phyloP scores from a whole-genome alignment of 2,329 filamentous ascomycete species.

The Drechslera avenae region DNA sequence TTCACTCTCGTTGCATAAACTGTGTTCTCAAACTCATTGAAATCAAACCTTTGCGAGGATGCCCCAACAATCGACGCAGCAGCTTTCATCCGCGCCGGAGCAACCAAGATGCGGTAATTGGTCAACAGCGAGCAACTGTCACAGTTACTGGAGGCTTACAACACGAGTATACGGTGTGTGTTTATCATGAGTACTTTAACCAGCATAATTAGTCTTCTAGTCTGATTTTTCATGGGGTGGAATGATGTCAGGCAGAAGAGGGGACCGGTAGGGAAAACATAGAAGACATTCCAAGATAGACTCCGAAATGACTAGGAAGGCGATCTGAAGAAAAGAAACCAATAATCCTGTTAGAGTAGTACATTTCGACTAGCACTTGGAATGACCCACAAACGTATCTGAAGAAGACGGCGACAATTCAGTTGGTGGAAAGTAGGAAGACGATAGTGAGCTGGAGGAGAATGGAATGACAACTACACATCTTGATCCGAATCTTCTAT shows the following conservation, averaged over 20 bases:
- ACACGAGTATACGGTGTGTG: neutral
- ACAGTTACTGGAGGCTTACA: neutral
- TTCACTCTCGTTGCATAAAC: constrained; percentile 28
- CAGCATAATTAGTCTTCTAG: neutral
- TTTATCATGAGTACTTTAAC: neutral
- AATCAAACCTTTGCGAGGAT: neutral
- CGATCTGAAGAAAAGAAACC: too few relatives aligned
- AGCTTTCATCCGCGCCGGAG: neutral
- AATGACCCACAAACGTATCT: too few relatives aligned
- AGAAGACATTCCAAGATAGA: too few relatives aligned
- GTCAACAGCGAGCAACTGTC: neutral
- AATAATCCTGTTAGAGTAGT: too few relatives aligned
- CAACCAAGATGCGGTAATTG: neutral
- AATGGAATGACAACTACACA: too few relatives aligned
- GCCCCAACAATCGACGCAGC: neutral
- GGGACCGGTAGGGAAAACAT: too few relatives aligned
- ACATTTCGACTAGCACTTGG: too few relatives aligned
- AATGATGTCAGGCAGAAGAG: neutral
- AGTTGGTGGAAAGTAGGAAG: too few relatives aligned
- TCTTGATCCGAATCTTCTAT: too few relatives aligned
- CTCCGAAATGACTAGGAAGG: too few relatives aligned
- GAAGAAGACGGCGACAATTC: too few relatives aligned
- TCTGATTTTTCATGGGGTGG: neutral
- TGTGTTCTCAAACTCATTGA: constrained; percentile 7
- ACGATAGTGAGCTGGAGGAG: too few relatives aligned